Percentiles rank a stretch among this genome's conserved stretches.
Evolutionary conservation across 257 asterid genomes (phyloP).

Genomic region (Parsonsia alboflavescens): DNA sequence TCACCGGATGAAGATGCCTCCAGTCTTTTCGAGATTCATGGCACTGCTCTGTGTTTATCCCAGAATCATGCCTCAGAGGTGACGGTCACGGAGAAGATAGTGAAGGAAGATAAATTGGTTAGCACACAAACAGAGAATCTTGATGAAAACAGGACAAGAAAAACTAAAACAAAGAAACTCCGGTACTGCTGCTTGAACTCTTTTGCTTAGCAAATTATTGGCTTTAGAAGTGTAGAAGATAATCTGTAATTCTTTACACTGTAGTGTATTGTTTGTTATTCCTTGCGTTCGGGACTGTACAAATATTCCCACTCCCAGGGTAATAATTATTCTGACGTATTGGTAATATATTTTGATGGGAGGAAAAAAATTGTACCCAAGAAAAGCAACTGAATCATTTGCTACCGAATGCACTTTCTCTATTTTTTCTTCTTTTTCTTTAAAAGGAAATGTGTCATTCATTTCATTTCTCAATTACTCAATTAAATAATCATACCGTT

Average conservation of each 20-base stretch:
- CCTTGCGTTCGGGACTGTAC: neutral
- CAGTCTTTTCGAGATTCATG: slow-evolving; percentile 16
- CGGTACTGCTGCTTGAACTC: slow-evolving; percentile 42
- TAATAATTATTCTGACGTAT: neutral
- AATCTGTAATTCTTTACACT: neutral
- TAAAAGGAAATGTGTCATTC: no score
- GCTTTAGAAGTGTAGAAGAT: slow-evolving; percentile 4
- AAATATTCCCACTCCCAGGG: neutral
- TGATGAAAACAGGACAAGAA: slow-evolving; percentile 18
- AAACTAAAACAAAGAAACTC: slow-evolving; percentile 26
- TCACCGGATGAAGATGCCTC: slow-evolving; percentile 39
- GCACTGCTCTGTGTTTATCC: slow-evolving; percentile 19
- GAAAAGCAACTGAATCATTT: neutral
- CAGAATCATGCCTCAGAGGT: slow-evolving; percentile 16
- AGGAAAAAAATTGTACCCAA: neutral
- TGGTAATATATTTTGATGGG: no score
- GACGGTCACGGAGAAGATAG: slow-evolving; percentile 17
- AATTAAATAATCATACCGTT: no score
- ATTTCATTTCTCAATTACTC: no score
- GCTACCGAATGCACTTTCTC: neutral
- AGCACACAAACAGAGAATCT: slow-evolving; percentile 17
- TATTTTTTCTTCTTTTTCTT: neutral
- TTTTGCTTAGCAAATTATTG: slow-evolving; percentile 18
- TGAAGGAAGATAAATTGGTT: slow-evolving; percentile 7
- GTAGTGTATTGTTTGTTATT: neutral